Base-by-base conservation (phyloP, 306 rosid genomes). In the Ceratonia siliqua region DNA sequence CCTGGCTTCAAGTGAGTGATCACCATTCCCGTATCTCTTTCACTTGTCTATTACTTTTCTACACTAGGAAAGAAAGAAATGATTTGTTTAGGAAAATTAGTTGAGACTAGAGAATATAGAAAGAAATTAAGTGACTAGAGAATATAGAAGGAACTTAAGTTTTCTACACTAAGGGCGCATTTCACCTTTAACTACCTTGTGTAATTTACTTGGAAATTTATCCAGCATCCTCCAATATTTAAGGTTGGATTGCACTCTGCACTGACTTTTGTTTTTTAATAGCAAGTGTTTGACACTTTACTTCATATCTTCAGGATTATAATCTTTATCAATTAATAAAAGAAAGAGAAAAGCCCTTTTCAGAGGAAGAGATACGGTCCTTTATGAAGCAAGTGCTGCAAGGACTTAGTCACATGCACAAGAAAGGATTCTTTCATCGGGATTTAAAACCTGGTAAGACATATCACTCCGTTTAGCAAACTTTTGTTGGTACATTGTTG, bases 271-370 rank as follows among this genome's bases (percentile, higher is more conserved):
- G 21, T 70, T 65, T 75, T 55, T 38, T 61, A 38, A 38, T 62
- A 36, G 48, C 32, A 15, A 65, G 67, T 75, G 63, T 62, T 79
- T 91, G 87, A 79, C 69, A 5, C 68, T 45, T 33, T 27, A 76
- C 59, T 86, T 86, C 46, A 39, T 62, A 28, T 80, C 43, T 62
- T 68, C 91, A 91, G 97, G 87, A 84, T 43, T 83, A 61, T 84
- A 91, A 91, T 87, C 90, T 91, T 79, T 91, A 87, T 50, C 89
- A 91, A 81, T 75, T 89, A 80, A 91, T 89, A 83, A 91, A 84
- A 79, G 93, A 87, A 76, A 87, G 85, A 70, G 76, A 85, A 59
- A 83, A 70, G 62, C 90, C 90, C 72, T 91, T 89, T 83, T 78
- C 90, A 38, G 95, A 89, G 79, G 89, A 87, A 43, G 95, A 86